Conservation (phyloP, 768 basidiomycete genomes). For the Termitomyces sp. region DNA sequence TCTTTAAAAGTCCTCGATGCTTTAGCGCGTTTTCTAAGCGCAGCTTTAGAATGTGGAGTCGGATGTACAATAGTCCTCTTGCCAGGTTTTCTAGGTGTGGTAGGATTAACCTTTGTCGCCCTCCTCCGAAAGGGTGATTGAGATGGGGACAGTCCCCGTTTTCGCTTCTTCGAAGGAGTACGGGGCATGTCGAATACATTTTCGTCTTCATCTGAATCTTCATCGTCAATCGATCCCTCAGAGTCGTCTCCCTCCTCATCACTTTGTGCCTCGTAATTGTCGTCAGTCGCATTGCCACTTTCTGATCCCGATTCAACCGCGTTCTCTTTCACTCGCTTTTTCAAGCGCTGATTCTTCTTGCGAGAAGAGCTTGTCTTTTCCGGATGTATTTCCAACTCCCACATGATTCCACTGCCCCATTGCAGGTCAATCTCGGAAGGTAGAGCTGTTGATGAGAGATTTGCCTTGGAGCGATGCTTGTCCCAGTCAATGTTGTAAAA, state of each 20-base stretch:
- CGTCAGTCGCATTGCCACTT: constrained; percentile 20
- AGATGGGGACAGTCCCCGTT: constrained; percentile 20
- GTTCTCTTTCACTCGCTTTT: constrained; percentile 15
- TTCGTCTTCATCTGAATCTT: constrained; percentile 26
- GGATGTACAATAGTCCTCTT: constrained; percentile 46
- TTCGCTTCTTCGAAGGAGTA: constrained; percentile 52
- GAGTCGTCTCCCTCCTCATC: constrained; percentile 16
- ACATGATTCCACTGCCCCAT: constrained; percentile 37
- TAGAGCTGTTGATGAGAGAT: constrained; percentile 26
- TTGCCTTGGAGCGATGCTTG: constrained; percentile 34
- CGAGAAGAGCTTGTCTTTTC: constrained; percentile 3
- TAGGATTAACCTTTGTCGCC: constrained; percentile 11
- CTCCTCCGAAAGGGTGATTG: constrained; percentile 20
- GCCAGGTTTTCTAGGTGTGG: constrained; percentile 28
- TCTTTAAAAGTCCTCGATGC: constrained; percentile 12
- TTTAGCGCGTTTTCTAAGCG: constrained; percentile 40
- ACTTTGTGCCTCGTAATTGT: constrained; percentile 15
- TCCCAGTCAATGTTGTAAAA: constrained; percentile 64
- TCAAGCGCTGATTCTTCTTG: constrained; percentile 2
- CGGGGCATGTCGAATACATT: constrained; percentile 30
- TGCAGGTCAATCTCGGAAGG: constrained; percentile 16
- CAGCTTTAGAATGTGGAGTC: constrained; percentile 74
- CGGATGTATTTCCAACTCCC: constrained; percentile 37
- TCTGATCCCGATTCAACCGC: constrained; percentile 19
- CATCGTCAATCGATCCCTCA: constrained; percentile 9